A percentile compares a stretch with the other conserved stretches of the same genome.
phyloP scores from a whole-genome alignment of 306 rosid genomes.

The Prunus mira region DNA sequence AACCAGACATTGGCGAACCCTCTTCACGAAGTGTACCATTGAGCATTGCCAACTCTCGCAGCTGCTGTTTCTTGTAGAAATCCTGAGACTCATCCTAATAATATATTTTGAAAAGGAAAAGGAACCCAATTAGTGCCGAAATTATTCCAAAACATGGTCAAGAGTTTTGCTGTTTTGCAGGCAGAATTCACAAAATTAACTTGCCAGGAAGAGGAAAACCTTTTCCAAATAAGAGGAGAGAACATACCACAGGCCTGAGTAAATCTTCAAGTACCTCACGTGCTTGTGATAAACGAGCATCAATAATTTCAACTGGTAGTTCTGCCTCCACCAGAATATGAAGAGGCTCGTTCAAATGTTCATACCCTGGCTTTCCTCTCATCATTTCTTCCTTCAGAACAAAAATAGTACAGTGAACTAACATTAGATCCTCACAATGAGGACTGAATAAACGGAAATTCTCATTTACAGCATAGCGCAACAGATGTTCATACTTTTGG shows the following conservation, averaged over 20 bases:
- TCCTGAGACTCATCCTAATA: constrained; percentile 89
- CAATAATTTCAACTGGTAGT: constrained; percentile 80
- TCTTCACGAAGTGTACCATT: constrained; percentile 95
- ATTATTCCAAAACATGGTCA: neutral
- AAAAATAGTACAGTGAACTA: constrained; percentile 11
- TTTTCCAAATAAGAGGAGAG: neutral
- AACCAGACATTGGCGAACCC: constrained; percentile 96
- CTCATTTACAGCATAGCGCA: neutral
- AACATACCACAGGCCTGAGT: constrained; percentile 72
- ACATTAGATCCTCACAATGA: neutral
- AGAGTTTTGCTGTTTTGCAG: neutral
- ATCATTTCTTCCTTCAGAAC: constrained; percentile 76
- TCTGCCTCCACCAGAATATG: constrained; percentile 92
- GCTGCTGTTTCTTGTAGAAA: constrained; percentile 97
- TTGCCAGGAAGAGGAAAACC: neutral
- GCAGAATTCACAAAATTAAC: constrained; percentile 10
- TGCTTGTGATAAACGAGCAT: constrained; percentile 80
- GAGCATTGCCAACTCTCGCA: constrained; percentile 85
- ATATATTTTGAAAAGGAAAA: constrained; percentile 6
- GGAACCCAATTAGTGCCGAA: neutral
- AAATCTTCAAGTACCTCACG: constrained; percentile 73
- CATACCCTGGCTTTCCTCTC: constrained; percentile 93
- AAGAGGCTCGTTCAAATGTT: constrained; percentile 90
- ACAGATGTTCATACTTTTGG: neutral
- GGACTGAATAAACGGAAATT: neutral